A percentile compares a stretch with the other conserved stretches of the same genome.
phyloP scores from a whole-genome alignment of 768 basidiomycete genomes.

The Pleurotus tuber-regium region DNA sequence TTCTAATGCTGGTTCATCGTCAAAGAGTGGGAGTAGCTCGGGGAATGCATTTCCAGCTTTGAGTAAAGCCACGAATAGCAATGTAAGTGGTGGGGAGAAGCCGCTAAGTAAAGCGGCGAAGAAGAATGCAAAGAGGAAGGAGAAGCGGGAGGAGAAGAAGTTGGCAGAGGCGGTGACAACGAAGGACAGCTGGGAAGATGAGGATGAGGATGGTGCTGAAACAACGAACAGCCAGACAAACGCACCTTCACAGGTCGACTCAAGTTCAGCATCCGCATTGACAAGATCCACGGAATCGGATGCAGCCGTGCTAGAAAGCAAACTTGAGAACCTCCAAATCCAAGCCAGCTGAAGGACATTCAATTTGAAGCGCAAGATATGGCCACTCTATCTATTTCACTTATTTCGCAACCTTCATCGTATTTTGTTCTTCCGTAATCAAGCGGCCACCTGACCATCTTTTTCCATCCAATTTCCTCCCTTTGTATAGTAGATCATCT shows the following conservation, averaged over 20 bases:
- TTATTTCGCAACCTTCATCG: too few species aligned
- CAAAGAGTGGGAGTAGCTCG: not conserved
- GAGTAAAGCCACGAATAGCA: slow-evolving; percentile 12
- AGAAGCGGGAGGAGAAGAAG: slow-evolving; percentile 60
- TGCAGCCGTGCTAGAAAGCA: not conserved
- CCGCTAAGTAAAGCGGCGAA: slow-evolving; percentile 78
- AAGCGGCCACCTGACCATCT: too few species aligned
- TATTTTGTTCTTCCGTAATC: too few species aligned
- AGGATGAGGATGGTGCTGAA: slow-evolving; percentile 18
- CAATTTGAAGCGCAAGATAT: too few species aligned
- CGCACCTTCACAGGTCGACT: not conserved
- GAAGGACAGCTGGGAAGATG: slow-evolving; percentile 24
- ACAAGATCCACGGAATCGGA: too few species aligned
- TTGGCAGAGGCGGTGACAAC: slow-evolving; percentile 42
- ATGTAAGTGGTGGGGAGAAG: slow-evolving; percentile 25
- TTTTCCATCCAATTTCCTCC: too few species aligned
- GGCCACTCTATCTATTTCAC: too few species aligned
- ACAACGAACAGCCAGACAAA: slow-evolving; percentile 9
- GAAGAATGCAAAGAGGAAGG: slow-evolving; percentile 77
- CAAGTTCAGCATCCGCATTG: not conserved
- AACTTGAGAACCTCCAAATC: slow-evolving; percentile 3
- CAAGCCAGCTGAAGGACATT: too few species aligned
- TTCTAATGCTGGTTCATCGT: slow-evolving; percentile 31
- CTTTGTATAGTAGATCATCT: too few species aligned
- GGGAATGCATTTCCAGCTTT: slow-evolving; percentile 8